Percentiles rank a stretch among this genome's conserved stretches.
phyloP scores from a whole-genome alignment of 306 rosid species.

The Lithocarpus polystachyus region DNA sequence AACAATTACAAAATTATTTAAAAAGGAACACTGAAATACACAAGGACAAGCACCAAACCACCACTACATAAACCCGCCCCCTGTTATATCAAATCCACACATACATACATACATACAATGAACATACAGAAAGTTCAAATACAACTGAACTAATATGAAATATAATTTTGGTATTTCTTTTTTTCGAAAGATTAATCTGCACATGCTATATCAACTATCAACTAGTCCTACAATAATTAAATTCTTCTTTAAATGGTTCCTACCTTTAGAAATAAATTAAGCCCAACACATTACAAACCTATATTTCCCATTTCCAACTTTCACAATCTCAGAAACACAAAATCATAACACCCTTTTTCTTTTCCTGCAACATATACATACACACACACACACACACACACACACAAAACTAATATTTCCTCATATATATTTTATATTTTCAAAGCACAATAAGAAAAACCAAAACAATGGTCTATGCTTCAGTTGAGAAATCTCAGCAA shows the following conservation, averaged over 20 bases:
- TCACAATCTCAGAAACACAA: not conserved
- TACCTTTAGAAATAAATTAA: no score
- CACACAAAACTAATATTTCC: no score
- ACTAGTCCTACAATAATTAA: not conserved
- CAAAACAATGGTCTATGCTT: no score
- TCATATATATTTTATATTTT: no score
- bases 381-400: not conserved
- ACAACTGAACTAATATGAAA: not conserved
- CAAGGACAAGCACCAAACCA: not conserved
- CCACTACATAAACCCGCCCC: not conserved
- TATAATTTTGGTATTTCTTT: not conserved
- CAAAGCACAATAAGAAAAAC: no score
- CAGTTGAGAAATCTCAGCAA: no score
- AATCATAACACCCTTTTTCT: not conserved
- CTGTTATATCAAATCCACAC: no score
- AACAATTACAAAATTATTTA: not conserved
- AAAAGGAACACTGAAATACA: not conserved
- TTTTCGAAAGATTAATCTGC: not conserved
- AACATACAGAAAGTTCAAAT: no score
- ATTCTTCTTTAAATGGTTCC: not conserved
- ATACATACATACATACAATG: not conserved
- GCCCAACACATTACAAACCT: no score
- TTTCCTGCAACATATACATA: not conserved
- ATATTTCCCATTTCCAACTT: not conserved
- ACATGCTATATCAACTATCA: not conserved